Evolutionary conservation across 192 early-diverging fungal genomes (phyloP).

Genomic region (Ambispora gerdemannii): DNA sequence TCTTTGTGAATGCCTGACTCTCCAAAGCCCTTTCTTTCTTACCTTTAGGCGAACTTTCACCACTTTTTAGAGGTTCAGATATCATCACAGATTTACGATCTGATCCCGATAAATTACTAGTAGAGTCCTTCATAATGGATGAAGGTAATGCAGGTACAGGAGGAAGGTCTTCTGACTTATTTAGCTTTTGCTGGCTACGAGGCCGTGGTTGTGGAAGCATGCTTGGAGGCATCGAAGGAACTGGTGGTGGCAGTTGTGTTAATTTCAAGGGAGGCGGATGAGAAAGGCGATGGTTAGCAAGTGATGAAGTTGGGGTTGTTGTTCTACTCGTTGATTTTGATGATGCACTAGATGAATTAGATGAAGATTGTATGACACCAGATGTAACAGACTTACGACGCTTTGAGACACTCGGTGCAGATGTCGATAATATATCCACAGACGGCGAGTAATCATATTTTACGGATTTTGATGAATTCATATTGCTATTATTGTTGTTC

Average conservation of each 20-base stretch:
- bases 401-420: neutral
- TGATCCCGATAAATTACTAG: neutral
- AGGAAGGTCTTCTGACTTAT: slow-evolving; percentile 19
- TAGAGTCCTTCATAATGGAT: slow-evolving; percentile 13
- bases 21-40: neutral
- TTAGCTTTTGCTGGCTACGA: slow-evolving; percentile 6
- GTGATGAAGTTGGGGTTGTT: neutral
- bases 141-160: slow-evolving; percentile 27
- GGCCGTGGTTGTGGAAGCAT: slow-evolving; percentile 15
- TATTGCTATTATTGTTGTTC: slow-evolving; percentile 26
- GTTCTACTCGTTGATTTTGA: slow-evolving; percentile 4
- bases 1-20: slow-evolving; percentile 4
- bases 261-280: slow-evolving; percentile 15
- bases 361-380: neutral
- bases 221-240: slow-evolving; percentile 21
- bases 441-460: neutral
- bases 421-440: neutral
- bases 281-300: slow-evolving; percentile 11
- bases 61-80: neutral
- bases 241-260: slow-evolving; percentile 11
- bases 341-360: neutral
- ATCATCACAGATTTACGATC: neutral
- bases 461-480: neutral
- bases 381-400: neutral
- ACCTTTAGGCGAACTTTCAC: neutral